Percentiles rank a stretch among this genome's conserved stretches.
These are phyloP conservation scores for Talaromyces trachyspermus DNA, from an alignment of 495 filamentous ascomycete genomes.

Conservation along the genomic window DNA sequence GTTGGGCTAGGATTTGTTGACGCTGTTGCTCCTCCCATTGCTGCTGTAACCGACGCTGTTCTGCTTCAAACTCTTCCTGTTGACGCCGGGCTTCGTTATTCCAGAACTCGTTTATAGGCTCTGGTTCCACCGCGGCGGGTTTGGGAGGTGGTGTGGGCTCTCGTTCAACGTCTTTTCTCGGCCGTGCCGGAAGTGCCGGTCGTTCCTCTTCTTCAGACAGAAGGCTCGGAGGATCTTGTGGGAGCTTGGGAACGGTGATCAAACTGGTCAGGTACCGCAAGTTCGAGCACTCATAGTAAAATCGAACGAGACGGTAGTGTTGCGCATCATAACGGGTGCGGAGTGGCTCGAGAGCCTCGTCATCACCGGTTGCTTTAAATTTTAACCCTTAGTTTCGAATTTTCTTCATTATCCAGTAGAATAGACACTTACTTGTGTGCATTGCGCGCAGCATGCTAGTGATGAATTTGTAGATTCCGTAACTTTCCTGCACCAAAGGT, in stretches of 20 bases:
- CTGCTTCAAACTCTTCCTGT: conserved; percentile 88
- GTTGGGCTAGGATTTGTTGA: conserved; percentile 69
- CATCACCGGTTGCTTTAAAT: conserved; percentile 74
- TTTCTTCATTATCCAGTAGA: not conserved
- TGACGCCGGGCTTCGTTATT: conserved; percentile 83
- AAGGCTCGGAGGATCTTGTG: conserved; percentile 86
- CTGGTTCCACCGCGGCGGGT: conserved; percentile 65
- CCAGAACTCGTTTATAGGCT: conserved; percentile 97
- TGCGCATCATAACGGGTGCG: conserved; percentile 86
- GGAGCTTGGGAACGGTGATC: conserved; percentile 92
- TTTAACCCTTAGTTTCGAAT: not conserved
- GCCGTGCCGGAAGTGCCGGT: conserved; percentile 76
- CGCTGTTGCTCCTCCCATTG: conserved; percentile 70
- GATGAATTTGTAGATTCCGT: conserved; percentile 95
- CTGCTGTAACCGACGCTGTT: conserved; percentile 79
- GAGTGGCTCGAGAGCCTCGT: conserved; percentile 88
- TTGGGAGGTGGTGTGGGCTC: conserved; percentile 56
- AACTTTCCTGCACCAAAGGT: conserved; percentile 92
- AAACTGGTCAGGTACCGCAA: conserved; percentile 91
- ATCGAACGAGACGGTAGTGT: conserved; percentile 90
- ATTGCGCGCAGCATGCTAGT: conserved; percentile 93
- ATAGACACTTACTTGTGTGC: conserved; percentile 69
- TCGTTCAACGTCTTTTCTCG: conserved; percentile 51
- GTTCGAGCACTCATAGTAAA: conserved; percentile 99
- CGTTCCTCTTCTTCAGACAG: conserved; percentile 73